These are phyloP conservation scores for Arthrobotrys megalospora DNA, from an alignment of 2,329 filamentous ascomycete genomes.

Conservation along the genomic window DNA sequence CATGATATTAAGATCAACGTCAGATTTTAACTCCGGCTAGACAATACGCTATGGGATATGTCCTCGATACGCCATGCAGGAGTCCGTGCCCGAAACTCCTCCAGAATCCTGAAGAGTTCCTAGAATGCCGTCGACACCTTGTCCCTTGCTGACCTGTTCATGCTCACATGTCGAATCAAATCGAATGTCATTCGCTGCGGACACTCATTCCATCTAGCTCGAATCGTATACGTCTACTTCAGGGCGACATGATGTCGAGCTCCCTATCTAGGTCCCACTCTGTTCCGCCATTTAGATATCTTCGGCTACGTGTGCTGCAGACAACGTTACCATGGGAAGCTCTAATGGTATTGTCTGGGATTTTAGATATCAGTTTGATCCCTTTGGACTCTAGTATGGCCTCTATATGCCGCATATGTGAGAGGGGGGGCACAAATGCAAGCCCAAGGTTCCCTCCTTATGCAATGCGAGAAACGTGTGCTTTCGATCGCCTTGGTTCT, in stretches of 20 bases:
- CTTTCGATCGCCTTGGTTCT: constrained; percentile 49
- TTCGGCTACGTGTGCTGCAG: constrained; percentile 59
- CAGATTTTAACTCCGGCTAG: constrained; percentile 42
- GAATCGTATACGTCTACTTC: constrained; percentile 25
- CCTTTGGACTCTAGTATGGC: neutral
- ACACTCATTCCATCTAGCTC: neutral
- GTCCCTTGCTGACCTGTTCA: constrained; percentile 24
- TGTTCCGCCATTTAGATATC: constrained; percentile 7
- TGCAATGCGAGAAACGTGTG: constrained; percentile 61
- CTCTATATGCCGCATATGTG: constrained; percentile 31
- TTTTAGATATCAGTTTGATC: constrained; percentile 6
- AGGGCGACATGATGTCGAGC: constrained; percentile 19
- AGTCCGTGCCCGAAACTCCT: constrained; percentile 32
- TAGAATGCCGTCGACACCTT: neutral
- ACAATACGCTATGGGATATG: constrained; percentile 1
- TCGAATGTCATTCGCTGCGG: constrained; percentile 18
- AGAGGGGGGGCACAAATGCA: constrained; percentile 26
- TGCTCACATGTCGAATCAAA: constrained; percentile 36
- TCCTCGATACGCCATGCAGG: constrained; percentile 35
- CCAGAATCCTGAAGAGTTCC: constrained; percentile 42
- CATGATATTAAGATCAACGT: constrained; percentile 11
- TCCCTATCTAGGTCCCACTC: neutral
- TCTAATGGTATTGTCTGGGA: constrained; percentile 13
- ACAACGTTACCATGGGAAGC: constrained; percentile 52
- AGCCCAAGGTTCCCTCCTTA: constrained; percentile 26